Evolutionary conservation across 2,329 filamentous ascomycete species (phyloP), one percentile per base, ranked within the genome.

Genomic region (Periglandula ipomoeae): DNA sequence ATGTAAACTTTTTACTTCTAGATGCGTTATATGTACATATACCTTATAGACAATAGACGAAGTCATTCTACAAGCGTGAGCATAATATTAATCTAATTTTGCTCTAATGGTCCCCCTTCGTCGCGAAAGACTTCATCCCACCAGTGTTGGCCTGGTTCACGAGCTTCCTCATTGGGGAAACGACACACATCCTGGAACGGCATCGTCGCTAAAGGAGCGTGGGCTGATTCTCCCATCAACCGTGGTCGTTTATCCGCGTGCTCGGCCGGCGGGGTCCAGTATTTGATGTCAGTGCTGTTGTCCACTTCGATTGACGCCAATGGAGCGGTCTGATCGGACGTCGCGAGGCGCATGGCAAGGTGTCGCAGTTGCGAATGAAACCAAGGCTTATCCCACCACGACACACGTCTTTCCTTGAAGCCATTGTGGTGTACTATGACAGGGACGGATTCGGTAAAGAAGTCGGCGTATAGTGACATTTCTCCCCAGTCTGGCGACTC

Each of bases 381-480:
- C 59, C 58, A 62, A 3, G 49, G 53, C 30, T 53, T 51, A 20
- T 56, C 50, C 59, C 59, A 61, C 58, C 59, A 62, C 3, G 41
- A 24, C 2, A 44, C 45, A 24, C 55, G 56, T 23, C 53, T 50
- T 3, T 48, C 45, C 38, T 62, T 61, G 38, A 55, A 47, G 2
- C 53, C 58, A 41, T 61, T 59, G 44, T 60, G 56, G 38, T 61
- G 57, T 5, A 61, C 44, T 15, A 52, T 47, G 3, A 50, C 59
- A 3, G 58, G 56, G 6, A 60, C 52, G 8, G 50, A 47, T 6
- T 49, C 49, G 7, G 52, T 56, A 48, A 48, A 59, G 47, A 57
- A 60, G 44, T 61, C 56, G n/a, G 42, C 42, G 15, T 44, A 44
- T 7, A 44, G 42, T 10, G 30, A 17, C 30, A 44, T 32, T 56